Evolutionary conservation across 306 rosid species (phyloP), one percentile per base, ranked within the genome.

Genomic region (Alnus rubra): DNA sequence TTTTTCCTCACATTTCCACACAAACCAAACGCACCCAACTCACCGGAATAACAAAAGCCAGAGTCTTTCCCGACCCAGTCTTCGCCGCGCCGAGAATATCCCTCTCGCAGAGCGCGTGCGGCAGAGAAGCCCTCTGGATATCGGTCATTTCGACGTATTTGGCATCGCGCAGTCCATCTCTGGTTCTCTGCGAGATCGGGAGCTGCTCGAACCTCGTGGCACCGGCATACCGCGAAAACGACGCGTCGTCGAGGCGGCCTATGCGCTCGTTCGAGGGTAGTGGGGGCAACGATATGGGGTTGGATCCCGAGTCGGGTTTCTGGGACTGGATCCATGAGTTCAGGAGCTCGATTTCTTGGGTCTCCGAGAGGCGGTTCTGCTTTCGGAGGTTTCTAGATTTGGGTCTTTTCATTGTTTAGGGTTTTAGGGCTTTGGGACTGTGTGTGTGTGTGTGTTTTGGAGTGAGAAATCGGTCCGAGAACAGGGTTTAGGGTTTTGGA

Each of bases 11-110:
- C 28, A 23, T 23, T 23, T 23, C 28, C 62, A 55, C 62, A 59
- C 65, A 63, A 33, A 35, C 47, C 9, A 37, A 35, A 63, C 5
- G 13, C 9, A n/a, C 31, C 12, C 5, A 67, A 84, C 96, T 90
- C 59, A 95, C 98, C 33, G 97, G 97, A 64, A 95, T 85, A 62
- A 93, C 86, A 88, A 93, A 95, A 65, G 96, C 96, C 35, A 95
- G 88, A 65, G 97, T 95, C 85, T 95, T 93, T n/a, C 99, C 94
- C 0, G 99, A 95, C 31, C 97, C 97, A 19, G 97, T 93, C 78
- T 93, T 95, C 5, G 98, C 96, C 3, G 99, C 99, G 9, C 99
- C 98, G 42, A 91, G 96, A 84, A 95, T 79, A 65, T 95, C 98
- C 45, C 98, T 88, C 7, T 91, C 93, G 59, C 89, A 88, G 23